A percentile compares a stretch with the other conserved stretches of the same genome.
Evolutionary conservation across 1,139 yeast species (phyloP).

Genomic region (Taphrina communis): DNA sequence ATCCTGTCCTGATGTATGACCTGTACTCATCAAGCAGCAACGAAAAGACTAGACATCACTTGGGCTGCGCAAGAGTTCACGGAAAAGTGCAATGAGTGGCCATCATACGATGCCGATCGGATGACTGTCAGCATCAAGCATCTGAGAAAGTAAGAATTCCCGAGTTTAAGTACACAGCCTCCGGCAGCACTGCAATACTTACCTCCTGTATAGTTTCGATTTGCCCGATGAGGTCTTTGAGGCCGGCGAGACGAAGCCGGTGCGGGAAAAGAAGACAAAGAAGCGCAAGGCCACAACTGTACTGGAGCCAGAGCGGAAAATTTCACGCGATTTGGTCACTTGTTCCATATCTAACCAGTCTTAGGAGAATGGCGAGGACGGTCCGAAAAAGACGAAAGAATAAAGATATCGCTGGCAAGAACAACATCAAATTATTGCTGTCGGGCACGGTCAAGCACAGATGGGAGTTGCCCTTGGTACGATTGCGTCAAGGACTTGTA

Average conservation of each 20-base stretch:
- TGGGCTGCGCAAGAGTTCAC: conserved; percentile 90
- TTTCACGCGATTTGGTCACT: no score
- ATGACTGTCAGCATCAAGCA: conserved; percentile 70
- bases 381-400: conserved; percentile 9
- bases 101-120: conserved; percentile 65
- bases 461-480: no score
- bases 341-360: background rate
- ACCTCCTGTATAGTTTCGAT: conserved; percentile 58
- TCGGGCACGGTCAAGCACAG: no score
- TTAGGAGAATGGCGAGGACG: conserved; percentile 8
- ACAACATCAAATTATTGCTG: no score
- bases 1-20: background rate
- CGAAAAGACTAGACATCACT: conserved; percentile 76
- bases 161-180: conserved; percentile 1
- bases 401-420: background rate
- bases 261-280: conserved; percentile 36
- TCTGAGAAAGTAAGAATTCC: conserved; percentile 60
- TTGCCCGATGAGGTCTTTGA: conserved; percentile 82
- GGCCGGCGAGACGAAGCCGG: conserved; percentile 68
- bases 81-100: conserved; percentile 76
- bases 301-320: conserved; percentile 7
- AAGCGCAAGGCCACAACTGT: conserved; percentile 34
- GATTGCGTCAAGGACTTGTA: no score
- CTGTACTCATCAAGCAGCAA: conserved; percentile 45
- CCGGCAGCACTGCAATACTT: background rate